Evolutionary conservation across 2,329 filamentous ascomycete genomes (phyloP).

Genomic region (Colletotrichum acutatum): DNA sequence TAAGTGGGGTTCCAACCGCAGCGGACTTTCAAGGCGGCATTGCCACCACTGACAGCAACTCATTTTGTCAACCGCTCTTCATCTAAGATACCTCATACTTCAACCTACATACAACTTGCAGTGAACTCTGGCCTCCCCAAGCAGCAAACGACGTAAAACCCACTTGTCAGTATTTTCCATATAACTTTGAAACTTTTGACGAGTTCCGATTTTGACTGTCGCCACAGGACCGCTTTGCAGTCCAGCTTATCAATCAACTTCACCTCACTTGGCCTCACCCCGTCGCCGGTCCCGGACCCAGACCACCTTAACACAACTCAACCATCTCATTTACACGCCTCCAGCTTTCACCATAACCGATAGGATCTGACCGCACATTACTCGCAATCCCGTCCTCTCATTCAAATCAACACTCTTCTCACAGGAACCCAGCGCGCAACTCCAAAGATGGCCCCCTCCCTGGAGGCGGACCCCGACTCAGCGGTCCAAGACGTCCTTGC

Average conservation of each 20-base stretch:
- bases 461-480: conserved; percentile 82
- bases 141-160: neutral
- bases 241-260: conserved; percentile 34
- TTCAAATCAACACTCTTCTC: neutral
- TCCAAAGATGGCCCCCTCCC: conserved; percentile 78
- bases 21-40: neutral
- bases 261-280: conserved; percentile 5
- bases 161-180: neutral
- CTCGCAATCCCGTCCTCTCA: neutral
- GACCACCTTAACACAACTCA: neutral
- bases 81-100: neutral
- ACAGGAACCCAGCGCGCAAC: neutral
- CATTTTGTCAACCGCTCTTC: conserved; percentile 1
- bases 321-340: neutral
- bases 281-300: conserved; percentile 24
- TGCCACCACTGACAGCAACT: conserved; percentile 30
- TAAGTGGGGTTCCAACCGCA: conserved; percentile 17
- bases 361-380: neutral
- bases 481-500: conserved; percentile 75
- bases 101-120: no score
- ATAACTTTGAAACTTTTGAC: neutral
- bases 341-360: neutral
- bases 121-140: neutral
- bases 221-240: neutral
- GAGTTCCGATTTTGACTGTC: neutral